A percentile compares a stretch with the other conserved stretches of the same genome.
Evolutionary conservation across 192 early-diverging fungal species (phyloP).

Genomic region (Spinellus fusiger): DNA sequence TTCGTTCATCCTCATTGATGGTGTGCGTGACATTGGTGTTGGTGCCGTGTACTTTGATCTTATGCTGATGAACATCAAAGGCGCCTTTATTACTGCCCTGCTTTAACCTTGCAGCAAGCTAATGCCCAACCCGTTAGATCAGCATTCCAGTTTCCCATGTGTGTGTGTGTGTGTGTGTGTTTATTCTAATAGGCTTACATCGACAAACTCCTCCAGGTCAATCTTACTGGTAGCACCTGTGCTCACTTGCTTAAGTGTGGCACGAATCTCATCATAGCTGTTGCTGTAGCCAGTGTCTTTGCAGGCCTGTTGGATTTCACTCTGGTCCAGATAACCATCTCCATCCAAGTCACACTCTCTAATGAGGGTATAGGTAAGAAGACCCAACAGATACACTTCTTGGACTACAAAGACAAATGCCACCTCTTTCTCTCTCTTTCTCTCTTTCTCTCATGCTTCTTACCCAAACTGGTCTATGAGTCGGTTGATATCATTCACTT

Average conservation of each 20-base stretch:
- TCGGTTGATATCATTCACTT: slow-evolving; percentile 43
- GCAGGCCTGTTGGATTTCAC: slow-evolving; percentile 55
- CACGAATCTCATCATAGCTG: slow-evolving; percentile 71
- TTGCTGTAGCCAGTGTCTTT: slow-evolving; percentile 59
- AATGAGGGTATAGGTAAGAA: neutral
- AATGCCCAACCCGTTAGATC: neutral
- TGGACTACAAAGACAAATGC: neutral
- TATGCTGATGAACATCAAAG: slow-evolving; percentile 59
- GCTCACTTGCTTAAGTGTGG: slow-evolving; percentile 60
- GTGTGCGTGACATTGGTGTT: slow-evolving; percentile 90
- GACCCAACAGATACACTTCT: neutral
- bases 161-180: neutral
- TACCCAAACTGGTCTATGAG: slow-evolving; percentile 50
- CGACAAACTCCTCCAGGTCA: slow-evolving; percentile 76
- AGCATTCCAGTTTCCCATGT: neutral
- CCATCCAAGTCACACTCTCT: slow-evolving; percentile 61
- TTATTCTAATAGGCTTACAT: slow-evolving; percentile 38
- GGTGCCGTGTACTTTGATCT: slow-evolving; percentile 82
- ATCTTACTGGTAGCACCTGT: slow-evolving; percentile 63
- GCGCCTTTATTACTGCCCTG: slow-evolving; percentile 43
- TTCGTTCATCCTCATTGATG: slow-evolving; percentile 98
- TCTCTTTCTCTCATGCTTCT: slow-evolving; percentile 5
- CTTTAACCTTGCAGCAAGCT: slow-evolving; percentile 48
- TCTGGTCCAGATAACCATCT: slow-evolving; percentile 64
- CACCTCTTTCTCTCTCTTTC: neutral